Base-by-base conservation (phyloP, 768 basidiomycete species). In the Naganishia antarctica region DNA sequence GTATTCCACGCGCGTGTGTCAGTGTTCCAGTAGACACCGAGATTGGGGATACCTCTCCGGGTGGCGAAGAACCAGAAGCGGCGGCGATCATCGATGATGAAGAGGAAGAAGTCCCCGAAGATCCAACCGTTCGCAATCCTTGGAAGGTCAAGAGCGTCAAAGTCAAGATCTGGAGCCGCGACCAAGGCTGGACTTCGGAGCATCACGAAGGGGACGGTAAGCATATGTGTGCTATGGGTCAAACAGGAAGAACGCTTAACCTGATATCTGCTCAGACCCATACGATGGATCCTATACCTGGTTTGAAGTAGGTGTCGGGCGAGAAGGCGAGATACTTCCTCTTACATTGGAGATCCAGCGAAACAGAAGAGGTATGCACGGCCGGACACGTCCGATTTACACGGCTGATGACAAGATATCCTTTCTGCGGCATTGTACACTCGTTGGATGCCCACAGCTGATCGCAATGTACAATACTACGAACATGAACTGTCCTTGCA, bases 271-370 rank as follows among this genome's bases (percentile, higher is more conserved):
- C n/a, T n/a, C 23, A 57, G 53, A 57, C 40, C 53, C 58, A 21
- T 66, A 66, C 34, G 49, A 66, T 1, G 60, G 61, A n/a, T 61
- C 65, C 11, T 66, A 66, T 31, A 61, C 60, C 41, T 66, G 65
- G 65, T 66, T 66, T 26, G 65, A 66, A 25, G 32, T 61, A 26
- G 65, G 28, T 26, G 34, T 66, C 40, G 47, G 34, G 12, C 59
- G 60, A 6, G 48, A 16, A 1, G 41, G n/a, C 0, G 63, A 58
- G 8, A 37, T 53, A 8, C 44, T 64, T 23, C 18, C 41, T 12
- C 21, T 31, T 8, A 34, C 44, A 26, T 34, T 64, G 6, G 63
- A 64, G 37, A 48, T 64, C 31, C 63, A 64, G 46, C 44, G 34
- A 25, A 64, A 64, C 47, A 64, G 43, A 26, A 41, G 53, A 21